A percentile compares a stretch with the other conserved stretches of the same genome.
These are phyloP conservation scores for Puccinia horiana DNA, from an alignment of 1,284 basidiomycete species.

Conservation along the genomic window DNA sequence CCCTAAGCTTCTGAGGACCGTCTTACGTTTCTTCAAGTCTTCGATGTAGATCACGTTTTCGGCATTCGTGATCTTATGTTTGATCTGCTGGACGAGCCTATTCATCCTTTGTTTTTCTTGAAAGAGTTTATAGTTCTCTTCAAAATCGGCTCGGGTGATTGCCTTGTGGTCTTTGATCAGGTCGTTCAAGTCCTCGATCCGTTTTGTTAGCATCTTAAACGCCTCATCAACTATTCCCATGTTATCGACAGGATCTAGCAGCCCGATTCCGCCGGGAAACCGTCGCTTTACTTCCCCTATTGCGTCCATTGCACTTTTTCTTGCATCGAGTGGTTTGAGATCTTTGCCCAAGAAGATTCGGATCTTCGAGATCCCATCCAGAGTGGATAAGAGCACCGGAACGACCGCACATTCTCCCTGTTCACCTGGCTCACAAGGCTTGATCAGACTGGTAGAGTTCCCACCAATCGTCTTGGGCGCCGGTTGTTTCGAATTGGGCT, in stretches of 20 bases:
- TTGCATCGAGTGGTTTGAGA: slow-evolving; percentile 71
- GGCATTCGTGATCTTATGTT: slow-evolving; percentile 81
- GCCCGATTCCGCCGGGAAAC: slow-evolving; percentile 80
- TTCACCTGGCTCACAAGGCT: slow-evolving; percentile 70
- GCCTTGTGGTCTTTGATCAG: slow-evolving; percentile 75
- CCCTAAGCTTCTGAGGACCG: slow-evolving; percentile 84
- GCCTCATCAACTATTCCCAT: slow-evolving; percentile 76
- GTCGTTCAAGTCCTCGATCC: slow-evolving; percentile 24
- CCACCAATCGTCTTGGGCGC: slow-evolving; percentile 56
- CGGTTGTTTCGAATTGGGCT: slow-evolving; percentile 50
- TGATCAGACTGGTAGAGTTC: slow-evolving; percentile 66
- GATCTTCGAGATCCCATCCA: slow-evolving; percentile 83
- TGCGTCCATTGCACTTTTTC: slow-evolving; percentile 84
- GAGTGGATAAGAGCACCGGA: slow-evolving; percentile 81
- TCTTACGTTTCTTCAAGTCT: slow-evolving; percentile 92
- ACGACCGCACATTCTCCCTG: slow-evolving; percentile 83
- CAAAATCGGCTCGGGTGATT: slow-evolving; percentile 72
- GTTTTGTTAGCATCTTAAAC: slow-evolving; percentile 36
- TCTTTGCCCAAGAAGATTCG: slow-evolving; percentile 89
- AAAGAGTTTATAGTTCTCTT: slow-evolving; percentile 77
- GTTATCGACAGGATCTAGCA: slow-evolving; percentile 89
- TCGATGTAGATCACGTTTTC: slow-evolving; percentile 93
- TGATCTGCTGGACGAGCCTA: slow-evolving; percentile 72
- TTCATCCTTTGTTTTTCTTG: slow-evolving; percentile 73
- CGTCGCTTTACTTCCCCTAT: slow-evolving; percentile 84